Percentiles rank a stretch among this genome's conserved stretches.
Evolutionary conservation across 2,329 filamentous ascomycete species (phyloP).

Genomic region (Alternaria alternata): DNA sequence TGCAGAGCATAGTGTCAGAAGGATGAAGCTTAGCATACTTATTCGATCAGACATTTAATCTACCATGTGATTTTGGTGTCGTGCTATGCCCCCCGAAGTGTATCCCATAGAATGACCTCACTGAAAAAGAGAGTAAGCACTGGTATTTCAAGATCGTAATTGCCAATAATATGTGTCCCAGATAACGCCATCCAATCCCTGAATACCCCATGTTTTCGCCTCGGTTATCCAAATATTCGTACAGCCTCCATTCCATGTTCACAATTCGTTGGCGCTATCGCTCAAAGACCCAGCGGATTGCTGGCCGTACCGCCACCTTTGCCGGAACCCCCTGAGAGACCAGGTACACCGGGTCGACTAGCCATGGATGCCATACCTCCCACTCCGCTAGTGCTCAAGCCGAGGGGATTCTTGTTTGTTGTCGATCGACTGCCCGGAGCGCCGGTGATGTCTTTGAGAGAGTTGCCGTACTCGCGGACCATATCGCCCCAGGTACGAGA

Average conservation of each 20-base stretch:
- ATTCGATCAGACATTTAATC: too few species aligned
- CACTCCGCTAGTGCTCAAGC: conserved; percentile 45
- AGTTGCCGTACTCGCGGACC: conserved; percentile 60
- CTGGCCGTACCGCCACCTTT: conserved; percentile 46
- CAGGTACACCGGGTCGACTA: conserved; percentile 25
- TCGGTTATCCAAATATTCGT: neutral
- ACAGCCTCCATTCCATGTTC: neutral
- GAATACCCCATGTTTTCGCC: neutral
- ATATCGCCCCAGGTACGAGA: conserved; percentile 58
- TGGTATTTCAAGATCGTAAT: neutral
- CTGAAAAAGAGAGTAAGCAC: neutral
- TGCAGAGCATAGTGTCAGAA: too few species aligned
- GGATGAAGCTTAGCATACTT: too few species aligned
- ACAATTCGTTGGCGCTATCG: neutral
- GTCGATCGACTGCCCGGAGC: conserved; percentile 54
- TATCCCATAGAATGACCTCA: neutral
- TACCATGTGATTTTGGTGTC: too few species aligned
- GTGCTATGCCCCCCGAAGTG: neutral
- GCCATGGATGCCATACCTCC: conserved; percentile 42
- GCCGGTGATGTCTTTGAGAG: conserved; percentile 58
- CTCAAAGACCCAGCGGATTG: conserved; percentile 55
- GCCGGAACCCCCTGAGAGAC: conserved; percentile 22
- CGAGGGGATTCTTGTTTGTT: conserved; percentile 58
- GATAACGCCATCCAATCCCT: neutral
- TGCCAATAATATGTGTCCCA: neutral